Evolutionary conservation across 2,329 filamentous ascomycete genomes (phyloP).

Genomic region (Teratosphaeria epicoccoides): DNA sequence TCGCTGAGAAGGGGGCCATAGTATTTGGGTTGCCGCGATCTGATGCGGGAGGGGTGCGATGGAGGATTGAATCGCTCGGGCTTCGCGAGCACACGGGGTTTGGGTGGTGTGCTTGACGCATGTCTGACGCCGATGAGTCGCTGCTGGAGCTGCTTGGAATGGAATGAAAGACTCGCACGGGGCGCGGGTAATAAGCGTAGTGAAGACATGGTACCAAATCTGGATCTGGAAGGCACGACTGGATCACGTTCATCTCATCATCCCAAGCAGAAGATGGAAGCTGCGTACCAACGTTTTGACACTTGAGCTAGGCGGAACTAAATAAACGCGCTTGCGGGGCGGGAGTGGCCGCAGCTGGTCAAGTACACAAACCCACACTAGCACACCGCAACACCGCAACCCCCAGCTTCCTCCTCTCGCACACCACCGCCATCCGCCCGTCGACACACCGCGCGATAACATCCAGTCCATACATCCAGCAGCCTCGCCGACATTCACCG

Average conservation of each 20-base stretch:
- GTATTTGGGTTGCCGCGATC: constrained; percentile 46
- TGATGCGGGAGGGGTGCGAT: constrained; percentile 67
- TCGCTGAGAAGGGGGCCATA: constrained; percentile 64
- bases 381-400: constrained; percentile 7
- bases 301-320: not conserved
- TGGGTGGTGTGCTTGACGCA: constrained; percentile 33
- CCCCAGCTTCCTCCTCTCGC: constrained; percentile 1
- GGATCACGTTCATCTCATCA: not conserved
- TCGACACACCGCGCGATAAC: constrained; percentile 5
- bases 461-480: not conserved
- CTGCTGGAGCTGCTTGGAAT: constrained; percentile 18
- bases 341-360: not conserved
- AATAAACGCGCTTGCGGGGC: not conserved
- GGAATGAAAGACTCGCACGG: constrained; percentile 16
- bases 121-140: constrained; percentile 15
- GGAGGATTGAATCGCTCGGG: constrained; percentile 85
- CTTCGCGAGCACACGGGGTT: constrained; percentile 67
- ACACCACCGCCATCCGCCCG: not conserved
- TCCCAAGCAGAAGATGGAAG: not conserved
- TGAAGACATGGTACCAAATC: constrained; percentile 10
- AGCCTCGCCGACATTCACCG: not conserved
- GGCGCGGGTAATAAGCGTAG: constrained; percentile 7
- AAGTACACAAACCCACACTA: not conserved
- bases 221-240: not conserved
- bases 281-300: not conserved